phyloP scores from a whole-genome alignment of 148 eudicot genomes.

The Diospyros lotus region DNA sequence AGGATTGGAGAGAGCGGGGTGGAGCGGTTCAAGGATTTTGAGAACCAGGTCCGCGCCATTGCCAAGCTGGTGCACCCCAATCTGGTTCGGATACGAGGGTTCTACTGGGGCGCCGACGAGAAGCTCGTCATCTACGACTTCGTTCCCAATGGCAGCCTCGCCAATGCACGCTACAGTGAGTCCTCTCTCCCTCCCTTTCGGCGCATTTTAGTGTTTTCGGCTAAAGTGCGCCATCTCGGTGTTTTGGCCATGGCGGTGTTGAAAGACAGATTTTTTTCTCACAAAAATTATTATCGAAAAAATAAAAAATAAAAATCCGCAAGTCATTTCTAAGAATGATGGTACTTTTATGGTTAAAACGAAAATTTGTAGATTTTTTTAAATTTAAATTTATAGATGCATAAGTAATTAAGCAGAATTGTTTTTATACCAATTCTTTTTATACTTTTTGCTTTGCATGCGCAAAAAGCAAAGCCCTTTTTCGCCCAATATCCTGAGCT shows the following conservation, averaged over 20 bases:
- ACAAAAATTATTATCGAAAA: too few relatives aligned
- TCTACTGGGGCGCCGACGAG: constrained; percentile 85
- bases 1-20: constrained; percentile 61
- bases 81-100: constrained; percentile 79
- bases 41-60: constrained; percentile 61
- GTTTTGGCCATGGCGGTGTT: not conserved
- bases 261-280: too few relatives aligned
- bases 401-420: too few relatives aligned
- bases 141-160: constrained; percentile 85
- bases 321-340: too few relatives aligned
- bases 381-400: too few relatives aligned
- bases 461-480: too few relatives aligned
- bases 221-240: not conserved
- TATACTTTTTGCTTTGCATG: too few relatives aligned
- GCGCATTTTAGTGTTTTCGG: not conserved
- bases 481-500: too few relatives aligned
- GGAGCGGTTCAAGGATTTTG: constrained; percentile 73
- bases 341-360: too few relatives aligned
- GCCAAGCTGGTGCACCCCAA: constrained; percentile 82
- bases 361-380: too few relatives aligned
- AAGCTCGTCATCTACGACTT: constrained; percentile 84
- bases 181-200: not conserved
- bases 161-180: constrained; percentile 90
- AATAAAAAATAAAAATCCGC: too few relatives aligned
- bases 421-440: too few relatives aligned